A percentile compares a stretch with the other conserved stretches of the same genome.
These are phyloP conservation scores for Coemansia sp. DNA, from an alignment of 192 early-diverging fungal species.

Conservation along the genomic window DNA sequence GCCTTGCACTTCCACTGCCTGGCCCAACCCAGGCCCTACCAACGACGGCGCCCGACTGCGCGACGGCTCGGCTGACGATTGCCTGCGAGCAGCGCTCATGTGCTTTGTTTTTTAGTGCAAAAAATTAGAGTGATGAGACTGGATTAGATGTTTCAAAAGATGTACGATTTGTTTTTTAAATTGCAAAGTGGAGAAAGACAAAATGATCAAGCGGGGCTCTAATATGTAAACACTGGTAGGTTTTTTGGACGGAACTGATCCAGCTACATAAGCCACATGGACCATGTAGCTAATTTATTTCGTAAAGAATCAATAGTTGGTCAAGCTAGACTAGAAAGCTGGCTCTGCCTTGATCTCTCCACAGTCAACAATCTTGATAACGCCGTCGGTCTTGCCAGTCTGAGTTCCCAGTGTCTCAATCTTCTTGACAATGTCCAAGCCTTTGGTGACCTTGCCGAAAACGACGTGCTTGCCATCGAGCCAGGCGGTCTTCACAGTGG, in stretches of 20 bases:
- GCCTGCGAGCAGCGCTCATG: slow-evolving; percentile 38
- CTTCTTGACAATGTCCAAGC: slow-evolving; percentile 69
- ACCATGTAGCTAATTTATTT: slow-evolving; percentile 29
- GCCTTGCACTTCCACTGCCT: slow-evolving; percentile 62
- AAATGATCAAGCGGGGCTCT: slow-evolving; percentile 34
- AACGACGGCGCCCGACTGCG: slow-evolving; percentile 25
- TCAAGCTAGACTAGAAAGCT: neutral
- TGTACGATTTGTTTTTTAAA: neutral
- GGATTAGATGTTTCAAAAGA: neutral
- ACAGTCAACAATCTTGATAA: slow-evolving; percentile 63
- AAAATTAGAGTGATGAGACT: neutral
- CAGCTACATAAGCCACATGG: slow-evolving; percentile 17
- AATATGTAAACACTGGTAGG: neutral
- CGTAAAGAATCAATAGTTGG: neutral
- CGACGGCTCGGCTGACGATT: slow-evolving; percentile 19
- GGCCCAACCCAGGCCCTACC: slow-evolving; percentile 31
- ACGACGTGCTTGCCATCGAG: slow-evolving; percentile 81
- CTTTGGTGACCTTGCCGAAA: slow-evolving; percentile 74
- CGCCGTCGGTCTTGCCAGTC: slow-evolving; percentile 61
- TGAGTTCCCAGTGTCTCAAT: slow-evolving; percentile 65
- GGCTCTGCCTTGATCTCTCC: slow-evolving; percentile 57
- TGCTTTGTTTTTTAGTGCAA: neutral
- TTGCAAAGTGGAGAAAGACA: neutral
- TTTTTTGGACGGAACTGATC: neutral
- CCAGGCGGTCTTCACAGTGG: slow-evolving; percentile 67